phyloP scores from a whole-genome alignment of 306 rosid species.

The Cucurbita maxima region DNA sequence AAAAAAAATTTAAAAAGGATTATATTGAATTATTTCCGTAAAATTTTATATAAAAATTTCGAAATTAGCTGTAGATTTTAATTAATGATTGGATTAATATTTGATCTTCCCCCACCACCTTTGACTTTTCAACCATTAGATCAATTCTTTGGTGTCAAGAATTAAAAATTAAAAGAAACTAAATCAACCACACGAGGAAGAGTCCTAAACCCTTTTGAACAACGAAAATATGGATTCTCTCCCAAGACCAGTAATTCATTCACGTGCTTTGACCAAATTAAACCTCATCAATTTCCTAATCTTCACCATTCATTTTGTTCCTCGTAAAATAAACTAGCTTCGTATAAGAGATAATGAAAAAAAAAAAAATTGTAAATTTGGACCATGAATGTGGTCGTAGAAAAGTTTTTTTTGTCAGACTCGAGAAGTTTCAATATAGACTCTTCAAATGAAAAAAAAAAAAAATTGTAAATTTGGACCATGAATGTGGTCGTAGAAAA shows the following conservation, averaged over 20 bases:
- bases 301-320: not conserved
- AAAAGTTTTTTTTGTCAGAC: too few species aligned
- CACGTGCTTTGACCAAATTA: not conserved
- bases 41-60: not conserved
- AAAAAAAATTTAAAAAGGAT: too few species aligned
- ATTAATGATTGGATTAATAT: not conserved
- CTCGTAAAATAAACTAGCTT: too few species aligned
- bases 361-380: too few species aligned
- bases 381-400: too few species aligned
- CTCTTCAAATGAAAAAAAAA: not conserved
- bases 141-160: not conserved
- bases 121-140: not conserved
- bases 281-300: not conserved
- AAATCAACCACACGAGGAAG: not conserved
- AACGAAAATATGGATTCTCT: not conserved
- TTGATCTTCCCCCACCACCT: not conserved
- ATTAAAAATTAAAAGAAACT: not conserved
- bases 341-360: too few species aligned
- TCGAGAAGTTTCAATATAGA: not conserved
- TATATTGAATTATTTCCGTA: not conserved
- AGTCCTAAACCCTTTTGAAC: not conserved
- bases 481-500: too few species aligned
- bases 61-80: not conserved
- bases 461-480: too few species aligned
- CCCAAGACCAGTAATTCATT: not conserved